These are phyloP conservation scores for Ceratocystis ficicola DNA, from an alignment of 2,329 filamentous ascomycete genomes.

Conservation along the genomic window DNA sequence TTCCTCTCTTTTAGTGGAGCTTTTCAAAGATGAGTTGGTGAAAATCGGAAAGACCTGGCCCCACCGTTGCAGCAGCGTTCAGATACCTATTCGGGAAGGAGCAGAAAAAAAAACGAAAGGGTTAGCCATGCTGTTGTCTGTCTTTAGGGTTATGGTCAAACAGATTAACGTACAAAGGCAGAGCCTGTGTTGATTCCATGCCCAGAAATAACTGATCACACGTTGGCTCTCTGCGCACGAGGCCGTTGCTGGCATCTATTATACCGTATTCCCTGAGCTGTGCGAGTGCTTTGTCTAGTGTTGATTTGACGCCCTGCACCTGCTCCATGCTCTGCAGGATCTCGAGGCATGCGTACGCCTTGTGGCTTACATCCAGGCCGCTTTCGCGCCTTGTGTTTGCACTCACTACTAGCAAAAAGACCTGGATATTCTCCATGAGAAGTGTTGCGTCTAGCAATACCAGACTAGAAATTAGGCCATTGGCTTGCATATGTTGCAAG, in stretches of 20 bases:
- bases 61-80: neutral
- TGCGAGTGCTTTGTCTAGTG: neutral
- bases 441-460: slow-evolving; percentile 25
- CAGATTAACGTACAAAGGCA: neutral
- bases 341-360: slow-evolving; percentile 23
- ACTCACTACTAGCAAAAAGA: slow-evolving; percentile 25
- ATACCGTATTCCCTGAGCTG: neutral
- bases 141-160: neutral
- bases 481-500: slow-evolving; percentile 24
- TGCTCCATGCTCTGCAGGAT: slow-evolving; percentile 27
- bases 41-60: neutral
- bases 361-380: slow-evolving; percentile 13
- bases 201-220: slow-evolving; percentile 14
- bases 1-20: neutral
- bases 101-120: neutral
- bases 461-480: slow-evolving; percentile 25
- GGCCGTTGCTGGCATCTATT: slow-evolving; percentile 5
- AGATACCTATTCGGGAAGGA: neutral
- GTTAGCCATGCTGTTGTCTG: neutral
- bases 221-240: neutral
- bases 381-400: slow-evolving; percentile 12
- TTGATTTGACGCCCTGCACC: slow-evolving; percentile 23
- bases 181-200: neutral
- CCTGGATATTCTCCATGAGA: slow-evolving; percentile 26
- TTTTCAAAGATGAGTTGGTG: neutral